Percentiles rank a stretch among this genome's conserved stretches.
These are phyloP conservation scores for Glycine latifolia DNA, from an alignment of 306 rosid genomes.

Conservation along the genomic window DNA sequence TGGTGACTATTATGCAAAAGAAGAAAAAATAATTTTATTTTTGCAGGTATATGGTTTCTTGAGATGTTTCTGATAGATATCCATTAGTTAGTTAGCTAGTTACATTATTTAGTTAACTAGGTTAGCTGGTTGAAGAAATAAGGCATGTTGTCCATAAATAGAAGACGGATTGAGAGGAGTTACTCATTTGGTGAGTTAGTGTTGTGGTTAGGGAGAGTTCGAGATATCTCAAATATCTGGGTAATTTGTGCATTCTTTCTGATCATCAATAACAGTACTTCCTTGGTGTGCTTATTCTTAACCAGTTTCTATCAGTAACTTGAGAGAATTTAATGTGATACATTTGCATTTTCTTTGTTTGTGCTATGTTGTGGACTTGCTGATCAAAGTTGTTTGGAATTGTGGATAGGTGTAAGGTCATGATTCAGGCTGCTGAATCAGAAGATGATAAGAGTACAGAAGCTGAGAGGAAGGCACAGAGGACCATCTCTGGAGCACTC, in stretches of 20 bases:
- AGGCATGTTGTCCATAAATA: background rate
- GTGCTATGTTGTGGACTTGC: constrained; percentile 25
- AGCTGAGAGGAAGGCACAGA: constrained; percentile 61
- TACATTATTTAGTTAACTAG: background rate
- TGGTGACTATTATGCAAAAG: constrained; percentile 12
- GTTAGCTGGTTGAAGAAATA: background rate
- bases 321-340: constrained; percentile 10
- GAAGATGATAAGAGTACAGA: constrained; percentile 55
- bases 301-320: background rate
- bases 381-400: constrained; percentile 41
- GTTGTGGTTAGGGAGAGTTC: background rate
- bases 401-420: constrained; percentile 80
- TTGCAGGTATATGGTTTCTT: constrained; percentile 4
- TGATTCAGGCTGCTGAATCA: constrained; percentile 86
- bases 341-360: constrained; percentile 24
- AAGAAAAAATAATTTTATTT: constrained; percentile 9
- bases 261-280: background rate
- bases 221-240: background rate
- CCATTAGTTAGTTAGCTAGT: background rate
- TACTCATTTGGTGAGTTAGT: background rate
- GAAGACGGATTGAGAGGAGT: background rate
- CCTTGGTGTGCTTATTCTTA: background rate
- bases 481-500: constrained; percentile 76
- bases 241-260: background rate
- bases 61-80: background rate